phyloP scores from a whole-genome alignment of 1,284 basidiomycete genomes.

The Papiliotrema terrestris region DNA sequence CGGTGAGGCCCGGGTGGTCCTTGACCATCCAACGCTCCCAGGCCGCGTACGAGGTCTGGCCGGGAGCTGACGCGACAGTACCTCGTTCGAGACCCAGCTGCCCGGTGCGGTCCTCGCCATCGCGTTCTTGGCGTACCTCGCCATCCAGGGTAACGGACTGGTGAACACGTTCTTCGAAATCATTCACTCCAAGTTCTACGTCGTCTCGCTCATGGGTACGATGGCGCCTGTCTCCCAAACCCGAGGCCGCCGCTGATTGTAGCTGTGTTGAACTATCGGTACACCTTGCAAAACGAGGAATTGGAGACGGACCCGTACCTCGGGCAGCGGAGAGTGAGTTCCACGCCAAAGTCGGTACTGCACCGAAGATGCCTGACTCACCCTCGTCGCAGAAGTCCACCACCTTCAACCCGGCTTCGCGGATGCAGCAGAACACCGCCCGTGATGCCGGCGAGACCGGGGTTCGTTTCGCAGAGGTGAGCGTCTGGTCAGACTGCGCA shows the following conservation, averaged over 20 bases:
- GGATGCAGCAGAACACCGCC: too few species aligned
- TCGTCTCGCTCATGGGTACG: conserved; percentile 3
- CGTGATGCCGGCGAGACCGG: too few species aligned
- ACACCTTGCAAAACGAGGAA: neutral
- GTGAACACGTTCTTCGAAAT: neutral
- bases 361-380: too few species aligned
- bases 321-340: too few species aligned
- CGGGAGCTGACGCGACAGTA: neutral
- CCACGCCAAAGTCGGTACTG: too few species aligned
- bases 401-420: too few species aligned
- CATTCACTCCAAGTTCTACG: conserved; percentile 2
- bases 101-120: neutral
- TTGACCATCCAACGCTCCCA: neutral
- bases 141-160: neutral
- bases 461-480: too few species aligned
- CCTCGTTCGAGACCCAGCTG: neutral
- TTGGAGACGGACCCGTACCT: too few species aligned
- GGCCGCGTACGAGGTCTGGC: neutral
- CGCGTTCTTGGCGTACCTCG: neutral
- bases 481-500: too few species aligned
- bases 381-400: too few species aligned
- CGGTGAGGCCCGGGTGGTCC: too few species aligned
- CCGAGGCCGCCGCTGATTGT: neutral
- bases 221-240: too few species aligned
- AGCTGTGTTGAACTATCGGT: conserved; percentile 3